Base-by-base conservation (phyloP, 2,329 filamentous ascomycete genomes). In the Colletotrichum tanaceti region DNA sequence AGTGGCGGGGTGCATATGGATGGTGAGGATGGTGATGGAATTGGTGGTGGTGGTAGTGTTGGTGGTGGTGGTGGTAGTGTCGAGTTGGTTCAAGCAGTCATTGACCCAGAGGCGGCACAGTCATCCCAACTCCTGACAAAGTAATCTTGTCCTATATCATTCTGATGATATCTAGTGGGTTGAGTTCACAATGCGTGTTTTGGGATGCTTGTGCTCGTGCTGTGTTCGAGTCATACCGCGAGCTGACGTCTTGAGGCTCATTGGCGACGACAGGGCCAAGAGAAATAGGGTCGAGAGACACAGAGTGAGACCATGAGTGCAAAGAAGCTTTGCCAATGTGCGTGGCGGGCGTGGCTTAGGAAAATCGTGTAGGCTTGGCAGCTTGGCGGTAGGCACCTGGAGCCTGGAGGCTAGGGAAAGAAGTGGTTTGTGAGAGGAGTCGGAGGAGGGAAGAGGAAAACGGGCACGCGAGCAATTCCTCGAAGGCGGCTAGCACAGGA, bases 241-340 rank as follows among this genome's bases (percentile, higher is more conserved):
- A 39, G 58, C 39, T 50, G 24, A 35, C 7, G 57, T 50, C 32
- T 24, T 20, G 38, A 65, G 38, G 28, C 50, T 63, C 20, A 44
- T 58, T 55, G 49, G 38, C 49, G 32, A 41, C 18, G 39, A 7
- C 20, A 13, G 22, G 28, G 28, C 28, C 28, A 28, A 39, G 10
- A 22, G 20, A 49, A 14, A 28, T 28, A 28, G 28, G 28, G 28
- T 28, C 7, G 4, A 28, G 28, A 28, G 28, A 32, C 28, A 39
- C 44, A n/a, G 24, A 18, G 49, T 38, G 49, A 53, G 52, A 41
- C 20, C 20, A n/a, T n/a, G 32, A n/a, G 63, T 66, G 54, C 57
- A 70, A 70, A 70, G 65, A 70, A 70, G 67, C 67, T 70, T 70
- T 68, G 67, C 63, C 67, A 70, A 62, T 70, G 52, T 62, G 57